phyloP scores from a whole-genome alignment of 139 green algal genomes.

The Chlorella sp. region DNA sequence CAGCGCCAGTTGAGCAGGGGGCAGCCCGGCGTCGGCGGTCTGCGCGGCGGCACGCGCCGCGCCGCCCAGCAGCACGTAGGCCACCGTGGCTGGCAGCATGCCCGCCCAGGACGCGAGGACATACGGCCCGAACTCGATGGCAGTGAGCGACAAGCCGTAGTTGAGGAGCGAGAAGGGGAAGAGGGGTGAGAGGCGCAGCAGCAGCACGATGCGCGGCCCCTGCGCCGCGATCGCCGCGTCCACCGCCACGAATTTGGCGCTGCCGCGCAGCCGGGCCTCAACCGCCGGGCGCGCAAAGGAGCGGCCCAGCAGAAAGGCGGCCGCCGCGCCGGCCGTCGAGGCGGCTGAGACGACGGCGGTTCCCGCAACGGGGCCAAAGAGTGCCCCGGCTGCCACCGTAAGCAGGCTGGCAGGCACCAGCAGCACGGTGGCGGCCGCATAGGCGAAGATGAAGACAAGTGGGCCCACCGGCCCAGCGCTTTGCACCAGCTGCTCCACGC shows the following conservation, averaged over 20 bases:
- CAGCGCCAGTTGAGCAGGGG: conserved; percentile 43
- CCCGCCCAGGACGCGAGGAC: conserved; percentile 73
- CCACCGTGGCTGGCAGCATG: conserved; percentile 83
- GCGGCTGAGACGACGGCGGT: conserved; percentile 66
- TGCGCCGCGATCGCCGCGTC: conserved; percentile 52
- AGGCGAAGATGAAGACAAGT: conserved; percentile 60
- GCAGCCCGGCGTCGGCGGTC: conserved; percentile 20
- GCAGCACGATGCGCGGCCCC: conserved; percentile 65
- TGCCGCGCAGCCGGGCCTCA: conserved; percentile 31
- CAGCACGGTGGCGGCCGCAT: conserved; percentile 64
- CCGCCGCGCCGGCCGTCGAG: conserved; percentile 57
- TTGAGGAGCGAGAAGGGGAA: conserved; percentile 78
- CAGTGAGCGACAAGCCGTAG: conserved; percentile 70
- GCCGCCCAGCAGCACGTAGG: conserved; percentile 76
- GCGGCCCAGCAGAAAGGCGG: conserved; percentile 69
- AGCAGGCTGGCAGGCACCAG: conserved; percentile 75
- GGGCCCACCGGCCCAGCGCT: conserved; percentile 44
- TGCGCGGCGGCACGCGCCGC: conserved; percentile 56
- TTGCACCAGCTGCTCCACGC: conserved; percentile 16
- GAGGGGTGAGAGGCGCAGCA: conserved; percentile 75
- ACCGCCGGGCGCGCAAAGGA: conserved; percentile 64
- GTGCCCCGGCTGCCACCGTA: conserved; percentile 72
- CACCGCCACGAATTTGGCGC: conserved; percentile 49
- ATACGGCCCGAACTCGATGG: conserved; percentile 59
- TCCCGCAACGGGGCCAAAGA: conserved; percentile 72